Evolutionary conservation across 768 basidiomycete genomes (phyloP).

Genomic region (Gelatoporia subvermispora): DNA sequence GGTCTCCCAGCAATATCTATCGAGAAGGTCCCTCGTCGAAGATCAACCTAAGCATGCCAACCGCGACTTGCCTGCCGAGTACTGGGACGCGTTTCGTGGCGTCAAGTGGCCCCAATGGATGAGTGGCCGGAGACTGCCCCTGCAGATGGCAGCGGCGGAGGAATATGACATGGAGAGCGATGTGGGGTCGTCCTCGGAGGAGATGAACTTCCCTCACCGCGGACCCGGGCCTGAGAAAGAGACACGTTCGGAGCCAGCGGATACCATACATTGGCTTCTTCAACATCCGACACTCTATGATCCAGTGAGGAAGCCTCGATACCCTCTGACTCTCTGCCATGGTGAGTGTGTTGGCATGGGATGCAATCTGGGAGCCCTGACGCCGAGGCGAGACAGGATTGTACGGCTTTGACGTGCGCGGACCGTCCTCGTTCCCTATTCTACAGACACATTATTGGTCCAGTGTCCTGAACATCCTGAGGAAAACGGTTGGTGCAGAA

Average conservation of each 20-base stretch:
- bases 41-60: neutral
- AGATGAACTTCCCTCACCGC: no score
- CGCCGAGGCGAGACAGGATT: conserved; percentile 48
- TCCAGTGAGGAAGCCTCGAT: conserved; percentile 73
- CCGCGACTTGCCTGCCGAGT: neutral
- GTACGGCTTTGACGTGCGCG: conserved; percentile 92
- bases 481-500: conserved; percentile 80
- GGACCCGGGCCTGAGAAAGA: neutral
- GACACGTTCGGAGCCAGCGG: neutral
- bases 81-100: conserved; percentile 6
- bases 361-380: neutral
- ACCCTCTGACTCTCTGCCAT: conserved; percentile 94
- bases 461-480: conserved; percentile 75
- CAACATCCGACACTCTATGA: conserved; percentile 74
- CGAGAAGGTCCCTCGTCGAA: neutral
- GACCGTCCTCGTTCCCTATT: conserved; percentile 76
- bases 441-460: conserved; percentile 94
- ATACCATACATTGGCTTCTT: conserved; percentile 61
- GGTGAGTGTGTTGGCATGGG: conserved; percentile 45
- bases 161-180: neutral
- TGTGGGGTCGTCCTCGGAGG: neutral
- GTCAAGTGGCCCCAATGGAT: conserved; percentile 14
- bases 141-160: neutral
- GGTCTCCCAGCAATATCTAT: conserved; percentile 56
- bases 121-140: neutral